Percentiles rank a stretch among this genome's conserved stretches.
These are phyloP conservation scores for Aphanomyces invadans DNA, from an alignment of 352 stramenopile species.

Conservation along the genomic window DNA sequence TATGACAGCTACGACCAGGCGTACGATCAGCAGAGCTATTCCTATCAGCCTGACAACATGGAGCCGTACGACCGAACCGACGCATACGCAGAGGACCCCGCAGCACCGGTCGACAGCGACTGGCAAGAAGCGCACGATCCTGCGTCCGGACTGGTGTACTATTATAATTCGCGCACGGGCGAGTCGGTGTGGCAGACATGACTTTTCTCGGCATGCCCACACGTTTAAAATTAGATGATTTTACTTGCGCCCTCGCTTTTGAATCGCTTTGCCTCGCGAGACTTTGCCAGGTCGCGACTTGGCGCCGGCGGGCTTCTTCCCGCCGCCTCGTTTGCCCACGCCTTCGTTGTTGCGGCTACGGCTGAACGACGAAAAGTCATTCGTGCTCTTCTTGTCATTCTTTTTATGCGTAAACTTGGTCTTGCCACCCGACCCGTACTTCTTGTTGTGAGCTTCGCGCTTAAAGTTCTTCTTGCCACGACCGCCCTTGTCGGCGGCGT, in stretches of 20 bases:
- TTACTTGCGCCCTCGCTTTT: slow-evolving; percentile 25
- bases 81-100: not conserved
- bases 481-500: slow-evolving; percentile 22
- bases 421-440: slow-evolving; percentile 80
- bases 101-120: not conserved
- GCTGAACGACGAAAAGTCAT: slow-evolving; percentile 65
- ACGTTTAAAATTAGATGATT: not conserved
- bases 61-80: not conserved
- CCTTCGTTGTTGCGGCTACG: slow-evolving; percentile 35
- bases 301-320: slow-evolving; percentile 29
- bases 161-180: slow-evolving; percentile 17
- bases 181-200: slow-evolving; percentile 22
- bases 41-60: not conserved
- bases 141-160: slow-evolving; percentile 1
- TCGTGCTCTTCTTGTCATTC: slow-evolving; percentile 76
- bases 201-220: not conserved
- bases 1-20: not conserved
- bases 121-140: slow-evolving; percentile 21
- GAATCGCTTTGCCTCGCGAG: slow-evolving; percentile 31
- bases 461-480: slow-evolving; percentile 58
- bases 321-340: slow-evolving; percentile 35
- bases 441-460: slow-evolving; percentile 69
- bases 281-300: slow-evolving; percentile 53
- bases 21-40: not conserved
- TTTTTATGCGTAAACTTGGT: slow-evolving; percentile 57